These are phyloP conservation scores for Rosa rugosa DNA, from an alignment of 306 rosid species.

Conservation along the genomic window DNA sequence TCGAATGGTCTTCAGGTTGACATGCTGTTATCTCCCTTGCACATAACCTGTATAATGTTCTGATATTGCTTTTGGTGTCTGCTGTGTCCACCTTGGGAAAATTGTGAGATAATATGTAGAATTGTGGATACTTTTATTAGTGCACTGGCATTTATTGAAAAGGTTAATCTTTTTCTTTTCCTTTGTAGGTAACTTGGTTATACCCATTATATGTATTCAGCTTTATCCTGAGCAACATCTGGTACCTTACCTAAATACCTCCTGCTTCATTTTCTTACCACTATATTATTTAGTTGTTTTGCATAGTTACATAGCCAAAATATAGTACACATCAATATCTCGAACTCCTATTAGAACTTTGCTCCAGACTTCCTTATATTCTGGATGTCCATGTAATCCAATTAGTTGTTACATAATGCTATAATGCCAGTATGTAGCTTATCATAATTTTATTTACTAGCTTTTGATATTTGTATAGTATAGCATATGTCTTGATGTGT, in stretches of 20 bases:
- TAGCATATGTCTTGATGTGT: background rate
- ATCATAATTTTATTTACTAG: background rate
- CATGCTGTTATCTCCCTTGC: background rate
- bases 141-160: slow-evolving; percentile 8
- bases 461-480: background rate
- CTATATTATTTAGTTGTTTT: slow-evolving; percentile 16
- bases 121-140: slow-evolving; percentile 4
- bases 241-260: slow-evolving; percentile 48
- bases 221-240: slow-evolving; percentile 72
- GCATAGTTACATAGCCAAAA: background rate
- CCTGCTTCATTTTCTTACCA: slow-evolving; percentile 1
- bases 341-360: background rate
- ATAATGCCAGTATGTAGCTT: background rate
- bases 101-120: background rate
- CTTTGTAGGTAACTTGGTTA: slow-evolving; percentile 77
- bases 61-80: background rate
- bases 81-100: background rate
- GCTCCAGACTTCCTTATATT: background rate
- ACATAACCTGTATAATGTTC: background rate
- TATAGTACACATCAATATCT: background rate
- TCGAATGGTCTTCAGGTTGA: background rate
- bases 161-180: slow-evolving; percentile 16
- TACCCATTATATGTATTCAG: slow-evolving; percentile 84
- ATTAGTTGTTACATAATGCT: background rate
- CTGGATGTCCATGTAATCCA: background rate